A percentile compares a stretch with the other conserved stretches of the same genome.
Conservation (phyloP, 768 basidiomycete genomes). For the Suillus tomentosus region DNA sequence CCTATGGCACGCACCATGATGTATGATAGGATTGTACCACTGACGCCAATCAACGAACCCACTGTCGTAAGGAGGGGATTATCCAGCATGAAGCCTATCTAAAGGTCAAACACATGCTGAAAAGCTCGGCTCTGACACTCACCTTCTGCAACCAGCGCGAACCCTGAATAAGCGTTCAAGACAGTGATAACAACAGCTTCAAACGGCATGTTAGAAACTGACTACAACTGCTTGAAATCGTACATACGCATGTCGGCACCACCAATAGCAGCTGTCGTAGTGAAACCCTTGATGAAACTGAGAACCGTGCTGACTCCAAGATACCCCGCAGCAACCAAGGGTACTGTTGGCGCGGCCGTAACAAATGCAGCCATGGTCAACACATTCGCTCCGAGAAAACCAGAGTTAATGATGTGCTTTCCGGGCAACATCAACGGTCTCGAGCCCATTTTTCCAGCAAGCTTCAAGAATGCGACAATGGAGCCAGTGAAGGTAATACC, state of each 20-base stretch:
- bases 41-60: conserved; percentile 86
- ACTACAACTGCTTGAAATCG: conserved; percentile 11
- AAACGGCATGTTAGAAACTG: conserved; percentile 12
- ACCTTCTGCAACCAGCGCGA: conserved; percentile 90
- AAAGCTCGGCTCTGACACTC: background rate
- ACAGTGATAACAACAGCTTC: conserved; percentile 89
- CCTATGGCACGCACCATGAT: conserved; percentile 68
- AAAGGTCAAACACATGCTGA: conserved; percentile 1
- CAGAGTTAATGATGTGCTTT: conserved; percentile 73
- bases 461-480: conserved; percentile 85
- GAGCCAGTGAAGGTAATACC: conserved; percentile 91
- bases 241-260: conserved; percentile 90
- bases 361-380: conserved; percentile 80
- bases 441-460: conserved; percentile 81
- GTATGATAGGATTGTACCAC: conserved; percentile 88
- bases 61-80: conserved; percentile 83
- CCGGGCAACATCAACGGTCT: conserved; percentile 72
- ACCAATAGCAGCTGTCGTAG: conserved; percentile 89
- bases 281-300: conserved; percentile 85
- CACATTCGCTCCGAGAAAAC: conserved; percentile 71
- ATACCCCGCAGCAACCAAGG: conserved; percentile 76
- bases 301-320: conserved; percentile 71
- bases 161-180: conserved; percentile 87
- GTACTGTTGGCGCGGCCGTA: conserved; percentile 65
- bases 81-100: conserved; percentile 80